These are phyloP conservation scores for Zygoascus sp. DNA, from an alignment of 1,139 yeast genomes.

Conservation along the genomic window DNA sequence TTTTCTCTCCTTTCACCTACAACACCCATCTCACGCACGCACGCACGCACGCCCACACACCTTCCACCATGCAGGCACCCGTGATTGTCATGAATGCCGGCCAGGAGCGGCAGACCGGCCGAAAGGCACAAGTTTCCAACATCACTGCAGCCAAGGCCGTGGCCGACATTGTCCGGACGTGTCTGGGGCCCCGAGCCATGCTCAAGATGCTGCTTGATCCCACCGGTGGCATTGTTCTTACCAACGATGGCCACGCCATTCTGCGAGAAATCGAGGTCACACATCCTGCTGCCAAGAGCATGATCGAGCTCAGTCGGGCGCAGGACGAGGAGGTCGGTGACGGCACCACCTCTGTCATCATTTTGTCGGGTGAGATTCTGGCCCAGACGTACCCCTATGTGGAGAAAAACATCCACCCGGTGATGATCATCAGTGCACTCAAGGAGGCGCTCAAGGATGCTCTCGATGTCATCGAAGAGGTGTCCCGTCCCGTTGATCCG, in stretches of 20 bases:
- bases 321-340: constrained; percentile 99
- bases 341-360: constrained; percentile 93
- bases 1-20: background rate
- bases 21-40: background rate
- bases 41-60: background rate
- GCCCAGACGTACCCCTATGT: constrained; percentile 92
- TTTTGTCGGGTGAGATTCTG: constrained; percentile 88
- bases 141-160: constrained; percentile 99
- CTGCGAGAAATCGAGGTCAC: constrained; percentile 95
- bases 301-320: constrained; percentile 95
- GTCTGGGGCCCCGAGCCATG: constrained; percentile 99
- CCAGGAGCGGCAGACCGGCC: constrained; percentile 91
- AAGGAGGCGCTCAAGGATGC: constrained; percentile 91
- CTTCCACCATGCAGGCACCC: constrained; percentile 55
- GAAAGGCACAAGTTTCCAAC: constrained; percentile 94
- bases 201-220: constrained; percentile 96
- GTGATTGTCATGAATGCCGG: constrained; percentile 73
- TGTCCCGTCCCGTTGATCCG: constrained; percentile 79
- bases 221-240: constrained; percentile 96
- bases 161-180: constrained; percentile 93
- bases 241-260: constrained; percentile 98
- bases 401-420: constrained; percentile 96
- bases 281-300: constrained; percentile 95
- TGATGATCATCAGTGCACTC: constrained; percentile 88
- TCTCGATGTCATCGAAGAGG: constrained; percentile 76